Evolutionary conservation across 1,284 basidiomycete species (phyloP), one percentile per base, ranked within the genome.

Genomic region (Pseudozyma tsukubaensis): DNA sequence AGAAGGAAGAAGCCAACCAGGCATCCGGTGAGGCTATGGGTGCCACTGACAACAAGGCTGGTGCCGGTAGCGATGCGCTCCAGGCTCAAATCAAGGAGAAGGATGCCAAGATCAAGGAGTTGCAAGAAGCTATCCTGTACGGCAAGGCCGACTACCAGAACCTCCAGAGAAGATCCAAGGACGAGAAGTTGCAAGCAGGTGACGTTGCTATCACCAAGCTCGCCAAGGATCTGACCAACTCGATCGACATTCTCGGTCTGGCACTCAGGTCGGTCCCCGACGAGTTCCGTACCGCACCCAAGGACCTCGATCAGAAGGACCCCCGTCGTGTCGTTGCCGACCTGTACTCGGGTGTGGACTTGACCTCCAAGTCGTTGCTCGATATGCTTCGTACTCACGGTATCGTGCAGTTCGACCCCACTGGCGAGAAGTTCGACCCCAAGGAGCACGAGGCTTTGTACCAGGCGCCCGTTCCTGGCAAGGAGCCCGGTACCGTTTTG

Each of bases 371-470:
- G 72, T 90, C 92, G 67, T 89, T 99, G 50, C 88, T 94, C 32
- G 92, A 94, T 85, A 96, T 93, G 13, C 89, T 99, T 45, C 92
- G 91, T 86, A 91, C 93, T 85, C 93, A 95, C 86, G 92, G 95
- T 69, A 90, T 99, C 83, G 92, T 91, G 72, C 90, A 91, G 2
- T 96, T 94, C 81, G 93, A 97, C 83, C 94, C 95, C 18, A 91
- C 90, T 0, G 96, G 95, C 58, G 92, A 97, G 84, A 88, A 88
- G 80, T 99, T 99, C 81, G 94, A 99, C 86, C 96, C 96, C 35
- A 97, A 96, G 85, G 86, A 88, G 50, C 96, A 98, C 84, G 96
- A 99, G 86, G 96, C 97, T 8, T 88, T 97, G 36, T 98, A 94
- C 87, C 94, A 96, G 87, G 93, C 90, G 19, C 94, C 95, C n/a